Percentiles rank a stretch among this genome's conserved stretches.
Evolutionary conservation across 768 basidiomycete genomes (phyloP).

Genomic region (Cystobasidiopsis lactophilus): DNA sequence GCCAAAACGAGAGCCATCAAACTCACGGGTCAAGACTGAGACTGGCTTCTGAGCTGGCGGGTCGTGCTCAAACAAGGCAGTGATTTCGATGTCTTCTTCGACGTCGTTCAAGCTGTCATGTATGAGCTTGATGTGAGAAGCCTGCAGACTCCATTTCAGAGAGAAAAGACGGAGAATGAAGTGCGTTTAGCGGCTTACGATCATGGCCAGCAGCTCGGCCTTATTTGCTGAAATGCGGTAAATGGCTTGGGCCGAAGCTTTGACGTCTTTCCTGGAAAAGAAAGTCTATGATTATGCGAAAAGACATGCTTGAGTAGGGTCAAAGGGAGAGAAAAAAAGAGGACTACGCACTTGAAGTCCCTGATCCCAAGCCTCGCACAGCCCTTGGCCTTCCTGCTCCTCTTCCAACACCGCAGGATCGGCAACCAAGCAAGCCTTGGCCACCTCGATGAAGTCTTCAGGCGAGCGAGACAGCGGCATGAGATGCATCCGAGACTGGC

Average conservation of each 20-base stretch:
- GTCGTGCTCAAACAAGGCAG: background rate
- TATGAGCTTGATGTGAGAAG: slow-evolving; percentile 28
- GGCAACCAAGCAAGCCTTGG: slow-evolving; percentile 31
- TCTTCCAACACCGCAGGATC: slow-evolving; percentile 21
- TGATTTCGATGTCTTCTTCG: slow-evolving; percentile 26
- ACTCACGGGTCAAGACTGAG: background rate
- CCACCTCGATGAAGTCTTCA: slow-evolving; percentile 33
- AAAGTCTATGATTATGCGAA: no score
- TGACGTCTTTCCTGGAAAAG: slow-evolving; percentile 29
- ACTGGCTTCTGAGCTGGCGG: background rate
- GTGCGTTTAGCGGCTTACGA: slow-evolving; percentile 16
- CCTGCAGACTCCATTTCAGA: background rate
- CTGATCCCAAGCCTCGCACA: slow-evolving; percentile 24
- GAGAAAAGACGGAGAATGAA: background rate
- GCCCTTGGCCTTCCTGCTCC: slow-evolving; percentile 13
- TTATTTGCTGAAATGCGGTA: slow-evolving; percentile 32
- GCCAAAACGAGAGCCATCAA: no score
- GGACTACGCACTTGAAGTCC: no score
- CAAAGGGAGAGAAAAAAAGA: no score
- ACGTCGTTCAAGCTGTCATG: slow-evolving; percentile 33
- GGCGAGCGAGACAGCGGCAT: slow-evolving; percentile 40
- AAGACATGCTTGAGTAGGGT: no score
- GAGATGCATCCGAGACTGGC: slow-evolving; percentile 73
- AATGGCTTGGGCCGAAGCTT: slow-evolving; percentile 24
- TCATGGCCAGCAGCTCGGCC: slow-evolving; percentile 35